phyloP scores from a whole-genome alignment of 177 flowering plant genomes.

The Tripterygium wilfordii region DNA sequence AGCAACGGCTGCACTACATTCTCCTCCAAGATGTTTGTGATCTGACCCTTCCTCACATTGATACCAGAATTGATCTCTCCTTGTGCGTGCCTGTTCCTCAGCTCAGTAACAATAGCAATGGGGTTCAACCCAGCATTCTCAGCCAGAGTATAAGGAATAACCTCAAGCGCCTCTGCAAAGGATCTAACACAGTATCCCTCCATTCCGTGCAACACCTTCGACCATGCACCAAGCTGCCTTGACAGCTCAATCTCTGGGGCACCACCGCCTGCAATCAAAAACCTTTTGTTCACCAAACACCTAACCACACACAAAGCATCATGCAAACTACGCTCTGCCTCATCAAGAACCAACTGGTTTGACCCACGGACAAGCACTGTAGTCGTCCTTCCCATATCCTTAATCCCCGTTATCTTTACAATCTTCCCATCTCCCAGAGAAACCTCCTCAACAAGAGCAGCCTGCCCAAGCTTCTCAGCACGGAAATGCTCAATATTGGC shows the following conservation, averaged over 20 bases:
- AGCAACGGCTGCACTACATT: constrained; percentile 97
- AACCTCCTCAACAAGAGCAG: constrained; percentile 88
- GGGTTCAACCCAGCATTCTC: constrained; percentile 98
- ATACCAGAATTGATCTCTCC: constrained; percentile 95
- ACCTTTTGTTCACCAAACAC: constrained; percentile 88
- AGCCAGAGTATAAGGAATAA: constrained; percentile 87
- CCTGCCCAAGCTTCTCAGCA: constrained; percentile 84
- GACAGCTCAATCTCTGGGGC: constrained; percentile 97
- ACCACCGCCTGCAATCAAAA: constrained; percentile 96
- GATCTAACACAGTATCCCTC: constrained; percentile 80
- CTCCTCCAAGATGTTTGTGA: constrained; percentile 92
- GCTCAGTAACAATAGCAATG: constrained; percentile 82
- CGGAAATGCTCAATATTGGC: constrained; percentile 94
- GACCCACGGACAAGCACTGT: constrained; percentile 95
- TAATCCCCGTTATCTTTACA: constrained; percentile 87
- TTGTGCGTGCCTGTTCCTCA: constrained; percentile 88
- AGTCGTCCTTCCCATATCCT: constrained; percentile 90
- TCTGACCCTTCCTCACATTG: constrained; percentile 97
- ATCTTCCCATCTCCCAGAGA: constrained; percentile 89
- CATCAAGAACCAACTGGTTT: constrained; percentile 86
- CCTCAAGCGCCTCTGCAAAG: constrained; percentile 95
- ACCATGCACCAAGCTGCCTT: constrained; percentile 94
- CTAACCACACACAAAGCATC: constrained; percentile 95
- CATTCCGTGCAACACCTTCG: constrained; percentile 92
- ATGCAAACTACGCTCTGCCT: constrained; percentile 96